Evolutionary conservation across 495 filamentous ascomycete species (phyloP).

Genomic region (Aspergillus funiculosus): DNA sequence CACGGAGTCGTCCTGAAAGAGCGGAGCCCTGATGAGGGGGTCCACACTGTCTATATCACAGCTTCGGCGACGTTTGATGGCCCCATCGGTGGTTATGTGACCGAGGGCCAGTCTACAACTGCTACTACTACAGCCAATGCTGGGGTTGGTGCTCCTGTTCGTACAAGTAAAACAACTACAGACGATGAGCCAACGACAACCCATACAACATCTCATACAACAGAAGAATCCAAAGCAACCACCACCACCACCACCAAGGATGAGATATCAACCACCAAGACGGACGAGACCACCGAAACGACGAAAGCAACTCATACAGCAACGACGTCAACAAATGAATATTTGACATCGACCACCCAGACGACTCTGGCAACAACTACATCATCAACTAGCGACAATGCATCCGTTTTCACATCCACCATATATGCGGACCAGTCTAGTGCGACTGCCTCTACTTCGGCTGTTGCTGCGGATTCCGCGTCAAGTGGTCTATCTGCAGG

Average conservation of each 20-base stretch:
- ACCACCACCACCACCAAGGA: conserved; percentile 20
- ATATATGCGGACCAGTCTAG: conserved; percentile 6
- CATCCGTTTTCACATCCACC: conserved; percentile 14
- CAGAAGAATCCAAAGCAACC: conserved; percentile 9
- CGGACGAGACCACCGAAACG: conserved; percentile 12
- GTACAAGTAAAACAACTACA: conserved; percentile 16
- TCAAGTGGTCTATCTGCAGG: conserved; percentile 53
- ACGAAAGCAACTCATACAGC: conserved; percentile 21
- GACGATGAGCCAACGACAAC: conserved; percentile 15
- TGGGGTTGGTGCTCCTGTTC: conserved; percentile 20
- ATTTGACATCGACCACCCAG: conserved; percentile 2
- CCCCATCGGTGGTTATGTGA: conserved; percentile 50
- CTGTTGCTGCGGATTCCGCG: conserved; percentile 19
- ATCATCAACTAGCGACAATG: conserved; percentile 21
- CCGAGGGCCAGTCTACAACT: conserved; percentile 23
- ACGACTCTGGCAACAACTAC: conserved; percentile 22
- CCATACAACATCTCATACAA: conserved; percentile 10
- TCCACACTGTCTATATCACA: conserved; percentile 50
- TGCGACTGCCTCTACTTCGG: conserved; percentile 18
- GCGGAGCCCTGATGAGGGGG: conserved; percentile 14
- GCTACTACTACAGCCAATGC: conserved; percentile 14
- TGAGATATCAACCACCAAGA: conserved; percentile 12
- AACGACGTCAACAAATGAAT: conserved; percentile 5
- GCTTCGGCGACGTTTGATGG: conserved; percentile 51
- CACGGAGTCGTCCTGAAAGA: conserved; percentile 27